phyloP scores from a whole-genome alignment of 257 asterid species.

The Lavandula angustifolia region DNA sequence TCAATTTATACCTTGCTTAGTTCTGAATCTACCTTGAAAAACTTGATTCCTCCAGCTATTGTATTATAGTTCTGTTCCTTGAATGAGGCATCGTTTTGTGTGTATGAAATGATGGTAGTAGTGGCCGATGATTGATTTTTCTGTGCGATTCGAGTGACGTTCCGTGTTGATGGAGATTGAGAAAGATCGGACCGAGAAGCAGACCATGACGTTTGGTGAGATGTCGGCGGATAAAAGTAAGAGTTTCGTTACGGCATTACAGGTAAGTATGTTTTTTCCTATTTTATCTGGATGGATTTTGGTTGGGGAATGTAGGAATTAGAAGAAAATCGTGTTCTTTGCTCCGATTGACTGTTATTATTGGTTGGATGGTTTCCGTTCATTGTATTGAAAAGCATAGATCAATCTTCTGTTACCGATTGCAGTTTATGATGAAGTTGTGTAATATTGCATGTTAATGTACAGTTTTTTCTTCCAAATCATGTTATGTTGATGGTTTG shows the following conservation, averaged over 20 bases:
- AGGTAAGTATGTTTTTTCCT: constrained; percentile 41
- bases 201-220: constrained; percentile 67
- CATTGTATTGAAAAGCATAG: not conserved
- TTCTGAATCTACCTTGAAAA: constrained; percentile 40
- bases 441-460: constrained; percentile 12
- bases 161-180: constrained; percentile 46
- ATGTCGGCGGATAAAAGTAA: constrained; percentile 72
- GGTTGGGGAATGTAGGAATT: not conserved
- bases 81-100: not conserved
- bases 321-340: not conserved
- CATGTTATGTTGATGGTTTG: not conserved
- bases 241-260: constrained; percentile 85
- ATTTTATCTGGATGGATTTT: not conserved
- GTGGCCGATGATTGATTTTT: constrained; percentile 26
- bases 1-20: constrained; percentile 37
- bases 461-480: not conserved
- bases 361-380: not conserved
- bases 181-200: constrained; percentile 38
- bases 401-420: not conserved
- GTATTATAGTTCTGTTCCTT: constrained; percentile 16
- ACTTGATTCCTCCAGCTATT: constrained; percentile 25
- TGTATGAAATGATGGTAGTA: not conserved
- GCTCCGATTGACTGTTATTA: constrained; percentile 2
- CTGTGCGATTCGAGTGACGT: constrained; percentile 19
- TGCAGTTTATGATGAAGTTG: not conserved